phyloP scores from a whole-genome alignment of 352 stramenopile genomes.

The Pythium plurisporium region DNA sequence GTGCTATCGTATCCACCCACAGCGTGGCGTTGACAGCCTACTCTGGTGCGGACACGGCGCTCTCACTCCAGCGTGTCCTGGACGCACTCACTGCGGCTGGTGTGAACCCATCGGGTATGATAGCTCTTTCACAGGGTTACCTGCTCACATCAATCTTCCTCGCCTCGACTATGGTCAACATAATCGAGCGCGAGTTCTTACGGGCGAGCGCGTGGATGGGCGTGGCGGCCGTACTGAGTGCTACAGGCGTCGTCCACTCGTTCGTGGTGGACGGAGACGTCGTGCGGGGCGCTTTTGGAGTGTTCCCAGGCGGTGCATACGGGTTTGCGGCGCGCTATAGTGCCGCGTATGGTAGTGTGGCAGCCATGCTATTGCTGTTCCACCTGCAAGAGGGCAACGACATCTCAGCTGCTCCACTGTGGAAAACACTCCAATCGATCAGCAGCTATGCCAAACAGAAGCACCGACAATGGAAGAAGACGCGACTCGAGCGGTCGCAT shows the following conservation, averaged over 20 bases:
- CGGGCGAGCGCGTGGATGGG: constrained; percentile 34
- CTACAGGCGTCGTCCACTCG: constrained; percentile 34
- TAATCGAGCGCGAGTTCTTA: constrained; percentile 45
- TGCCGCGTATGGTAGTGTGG: constrained; percentile 13
- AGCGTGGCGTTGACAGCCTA: not conserved
- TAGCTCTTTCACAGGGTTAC: constrained; percentile 39
- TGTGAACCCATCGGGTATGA: constrained; percentile 35
- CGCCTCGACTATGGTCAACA: constrained; percentile 43
- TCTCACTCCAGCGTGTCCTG: constrained; percentile 21
- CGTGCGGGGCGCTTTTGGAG: constrained; percentile 23
- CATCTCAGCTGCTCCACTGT: constrained; percentile 9
- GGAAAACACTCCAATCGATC: not conserved
- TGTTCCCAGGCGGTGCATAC: constrained; percentile 22
- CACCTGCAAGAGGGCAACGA: constrained; percentile 28
- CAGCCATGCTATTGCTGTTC: constrained; percentile 26
- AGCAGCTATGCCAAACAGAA: not conserved
- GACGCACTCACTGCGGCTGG: constrained; percentile 22
- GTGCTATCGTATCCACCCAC: constrained; percentile 19
- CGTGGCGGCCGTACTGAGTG: constrained; percentile 25
- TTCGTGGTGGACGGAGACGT: constrained; percentile 32
- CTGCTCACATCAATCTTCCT: constrained; percentile 43
- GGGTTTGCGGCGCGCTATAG: constrained; percentile 23
- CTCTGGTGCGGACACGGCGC: not conserved
- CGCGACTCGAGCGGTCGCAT: not conserved
- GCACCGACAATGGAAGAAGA: not conserved